A percentile compares a stretch with the other conserved stretches of the same genome.
These are phyloP conservation scores for Chlamydomonas asymmetrica DNA, from an alignment of 139 green algal species.

Conservation along the genomic window DNA sequence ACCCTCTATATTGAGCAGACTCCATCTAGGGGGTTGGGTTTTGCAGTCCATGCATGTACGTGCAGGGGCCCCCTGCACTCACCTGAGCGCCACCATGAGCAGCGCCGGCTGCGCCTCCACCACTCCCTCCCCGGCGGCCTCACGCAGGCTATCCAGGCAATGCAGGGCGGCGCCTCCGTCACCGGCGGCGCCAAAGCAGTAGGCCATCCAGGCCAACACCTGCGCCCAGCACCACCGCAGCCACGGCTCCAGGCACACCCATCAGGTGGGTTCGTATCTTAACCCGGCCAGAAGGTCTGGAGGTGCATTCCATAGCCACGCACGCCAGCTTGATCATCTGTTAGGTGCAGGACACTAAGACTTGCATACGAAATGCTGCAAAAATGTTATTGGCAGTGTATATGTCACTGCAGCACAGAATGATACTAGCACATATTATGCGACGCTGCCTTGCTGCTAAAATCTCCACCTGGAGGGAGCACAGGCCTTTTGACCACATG, in stretches of 20 bases:
- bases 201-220: constrained; percentile 22
- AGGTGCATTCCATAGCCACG: background rate
- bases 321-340: background rate
- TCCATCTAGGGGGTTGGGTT: no score
- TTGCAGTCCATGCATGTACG: no score
- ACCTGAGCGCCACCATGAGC: constrained; percentile 12
- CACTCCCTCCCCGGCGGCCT: constrained; percentile 8
- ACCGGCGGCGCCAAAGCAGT: constrained; percentile 8
- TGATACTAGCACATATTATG: no score
- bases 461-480: no score
- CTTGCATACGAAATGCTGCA: background rate
- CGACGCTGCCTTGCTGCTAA: no score
- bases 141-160: constrained; percentile 1
- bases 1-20: no score
- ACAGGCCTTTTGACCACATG: no score
- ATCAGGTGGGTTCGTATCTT: background rate
- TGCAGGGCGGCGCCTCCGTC: constrained; percentile 1
- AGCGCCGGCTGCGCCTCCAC: constrained; percentile 12
- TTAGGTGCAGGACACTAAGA: background rate
- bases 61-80: background rate
- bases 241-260: no score
- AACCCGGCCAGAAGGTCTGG: background rate
- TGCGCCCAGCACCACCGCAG: background rate
- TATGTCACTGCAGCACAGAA: no score
- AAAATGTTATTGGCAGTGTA: background rate